Evolutionary conservation across 1,284 basidiomycete species (phyloP).

Genomic region (Tilletia indica): DNA sequence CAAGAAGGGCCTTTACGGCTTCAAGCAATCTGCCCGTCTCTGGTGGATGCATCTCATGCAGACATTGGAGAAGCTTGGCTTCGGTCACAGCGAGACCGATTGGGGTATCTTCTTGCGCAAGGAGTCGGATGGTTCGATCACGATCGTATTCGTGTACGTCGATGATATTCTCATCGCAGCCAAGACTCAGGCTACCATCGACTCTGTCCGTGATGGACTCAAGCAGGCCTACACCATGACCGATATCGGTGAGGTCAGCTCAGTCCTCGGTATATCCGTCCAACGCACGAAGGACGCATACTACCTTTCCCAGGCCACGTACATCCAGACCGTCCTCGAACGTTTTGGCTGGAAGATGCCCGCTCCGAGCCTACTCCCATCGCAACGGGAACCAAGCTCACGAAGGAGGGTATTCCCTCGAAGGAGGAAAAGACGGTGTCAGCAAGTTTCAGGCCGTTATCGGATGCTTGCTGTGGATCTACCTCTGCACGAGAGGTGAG

Average conservation of each 20-base stretch:
- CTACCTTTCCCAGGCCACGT: neutral
- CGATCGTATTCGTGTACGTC: conserved; percentile 2
- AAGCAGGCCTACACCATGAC: neutral
- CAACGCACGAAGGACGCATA: conserved; percentile 1
- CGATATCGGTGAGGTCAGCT: conserved; percentile 1
- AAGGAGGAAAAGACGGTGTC: conserved; percentile 3
- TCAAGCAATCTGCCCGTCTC: conserved; percentile 4
- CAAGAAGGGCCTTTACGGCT: conserved; percentile 1
- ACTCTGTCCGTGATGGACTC: neutral
- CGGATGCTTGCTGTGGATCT: neutral
- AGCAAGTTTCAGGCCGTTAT: neutral
- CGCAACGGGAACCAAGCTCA: conserved; percentile 3
- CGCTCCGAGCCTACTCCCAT: neutral
- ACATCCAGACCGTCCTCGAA: neutral
- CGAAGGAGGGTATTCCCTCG: neutral
- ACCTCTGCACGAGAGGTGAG: neutral
- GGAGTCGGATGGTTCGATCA: neutral
- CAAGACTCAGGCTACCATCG: neutral
- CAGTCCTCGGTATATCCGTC: conserved; percentile 4
- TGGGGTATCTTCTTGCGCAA: conserved; percentile 1
- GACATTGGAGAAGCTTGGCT: neutral
- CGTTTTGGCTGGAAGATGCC: neutral
- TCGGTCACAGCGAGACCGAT: neutral
- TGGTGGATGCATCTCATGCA: neutral
- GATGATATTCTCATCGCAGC: neutral